These are phyloP conservation scores for Gonapodya sp. DNA, from an alignment of 192 early-diverging fungal genomes.

Conservation along the genomic window DNA sequence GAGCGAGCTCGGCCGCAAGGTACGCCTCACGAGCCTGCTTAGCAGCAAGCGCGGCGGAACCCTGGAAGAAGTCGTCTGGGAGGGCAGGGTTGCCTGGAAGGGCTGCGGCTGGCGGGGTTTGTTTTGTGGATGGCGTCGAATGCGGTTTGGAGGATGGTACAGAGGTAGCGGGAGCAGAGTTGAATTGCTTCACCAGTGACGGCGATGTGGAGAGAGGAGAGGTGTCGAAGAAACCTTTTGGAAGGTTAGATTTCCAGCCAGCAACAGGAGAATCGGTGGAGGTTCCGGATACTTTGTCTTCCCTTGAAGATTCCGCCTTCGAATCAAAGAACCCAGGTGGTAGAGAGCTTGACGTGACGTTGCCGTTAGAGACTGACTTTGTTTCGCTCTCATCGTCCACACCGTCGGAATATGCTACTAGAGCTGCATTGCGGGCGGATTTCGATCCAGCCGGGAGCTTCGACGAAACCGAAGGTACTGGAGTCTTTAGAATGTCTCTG, in stretches of 20 bases:
- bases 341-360: background rate
- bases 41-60: background rate
- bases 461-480: too few species aligned
- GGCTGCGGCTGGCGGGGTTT: background rate
- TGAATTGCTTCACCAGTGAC: background rate
- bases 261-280: background rate
- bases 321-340: background rate
- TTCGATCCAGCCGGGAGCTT: too few species aligned
- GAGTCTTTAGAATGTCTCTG: background rate
- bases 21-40: background rate
- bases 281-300: background rate
- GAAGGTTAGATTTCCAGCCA: too few species aligned
- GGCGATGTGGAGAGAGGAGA: too few species aligned
- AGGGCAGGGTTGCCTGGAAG: background rate
- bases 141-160: too few species aligned
- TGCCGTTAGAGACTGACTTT: background rate
- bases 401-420: background rate
- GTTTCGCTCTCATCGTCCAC: background rate
- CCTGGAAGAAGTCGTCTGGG: background rate
- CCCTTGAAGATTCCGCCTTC: background rate
- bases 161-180: background rate
- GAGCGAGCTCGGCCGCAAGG: background rate
- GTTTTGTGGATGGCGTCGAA: background rate
- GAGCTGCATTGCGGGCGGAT: background rate
- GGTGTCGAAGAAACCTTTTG: background rate